These are phyloP conservation scores for Articulospora tetracladia DNA, from an alignment of 495 filamentous ascomycete species.

Conservation along the genomic window DNA sequence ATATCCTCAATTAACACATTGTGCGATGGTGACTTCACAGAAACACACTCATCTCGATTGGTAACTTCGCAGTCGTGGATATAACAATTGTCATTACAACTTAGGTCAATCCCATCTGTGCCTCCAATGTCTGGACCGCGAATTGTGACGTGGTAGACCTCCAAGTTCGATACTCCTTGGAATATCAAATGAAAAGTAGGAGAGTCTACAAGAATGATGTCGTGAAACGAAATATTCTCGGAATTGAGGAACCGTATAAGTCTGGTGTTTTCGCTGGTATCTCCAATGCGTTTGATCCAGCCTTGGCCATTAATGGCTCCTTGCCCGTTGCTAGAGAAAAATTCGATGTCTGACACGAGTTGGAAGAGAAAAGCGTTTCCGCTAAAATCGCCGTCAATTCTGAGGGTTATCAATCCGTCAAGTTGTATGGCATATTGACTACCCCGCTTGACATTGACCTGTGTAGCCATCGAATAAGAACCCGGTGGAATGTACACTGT, in stretches of 20 bases:
- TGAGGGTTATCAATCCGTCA: conserved; percentile 45
- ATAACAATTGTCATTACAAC: conserved; percentile 40
- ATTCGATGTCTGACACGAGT: conserved; percentile 43
- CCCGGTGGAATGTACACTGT: conserved; percentile 35
- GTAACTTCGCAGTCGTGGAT: conserved; percentile 50
- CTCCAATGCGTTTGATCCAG: conserved; percentile 35
- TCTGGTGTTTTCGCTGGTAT: conserved; percentile 28
- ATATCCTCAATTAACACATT: conserved; percentile 49
- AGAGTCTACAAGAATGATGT: conserved; percentile 46
- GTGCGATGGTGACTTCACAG: conserved; percentile 44
- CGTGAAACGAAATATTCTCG: conserved; percentile 43
- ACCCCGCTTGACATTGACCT: background rate
- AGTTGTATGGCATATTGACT: conserved; percentile 1
- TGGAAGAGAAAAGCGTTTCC: conserved; percentile 47
- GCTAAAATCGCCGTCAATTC: conserved; percentile 31
- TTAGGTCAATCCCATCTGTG: conserved; percentile 47
- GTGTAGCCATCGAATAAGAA: conserved; percentile 23
- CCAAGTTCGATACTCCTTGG: conserved; percentile 42
- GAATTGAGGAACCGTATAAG: conserved; percentile 39
- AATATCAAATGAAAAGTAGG: conserved; percentile 46
- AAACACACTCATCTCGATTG: conserved; percentile 52
- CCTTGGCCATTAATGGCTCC: conserved; percentile 49
- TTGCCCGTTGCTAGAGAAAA: conserved; percentile 41
- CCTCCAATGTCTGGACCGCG: conserved; percentile 45
- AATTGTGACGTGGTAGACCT: conserved; percentile 49